These are phyloP conservation scores for Cyberlindnera japonica DNA, from an alignment of 805 yeast genomes.

Conservation along the genomic window DNA sequence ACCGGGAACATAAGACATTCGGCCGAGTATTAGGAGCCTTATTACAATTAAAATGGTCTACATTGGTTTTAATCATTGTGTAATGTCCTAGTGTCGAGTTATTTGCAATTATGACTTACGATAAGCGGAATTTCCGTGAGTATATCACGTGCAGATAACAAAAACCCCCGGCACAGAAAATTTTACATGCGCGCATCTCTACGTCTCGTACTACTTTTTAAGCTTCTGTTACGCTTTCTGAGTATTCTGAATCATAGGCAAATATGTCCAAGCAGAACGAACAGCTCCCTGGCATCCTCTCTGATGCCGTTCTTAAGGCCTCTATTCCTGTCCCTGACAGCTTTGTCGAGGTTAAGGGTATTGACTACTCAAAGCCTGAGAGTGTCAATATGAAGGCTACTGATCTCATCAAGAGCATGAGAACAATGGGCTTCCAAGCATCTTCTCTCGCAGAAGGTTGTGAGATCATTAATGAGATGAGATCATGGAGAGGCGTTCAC, in stretches of 20 bases:
- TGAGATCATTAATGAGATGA: slow-evolving; percentile 89
- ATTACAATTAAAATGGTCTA: neutral
- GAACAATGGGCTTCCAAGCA: slow-evolving; percentile 96
- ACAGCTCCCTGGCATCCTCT: slow-evolving; percentile 64
- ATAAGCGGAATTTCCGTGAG: neutral
- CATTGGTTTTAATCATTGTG: no score
- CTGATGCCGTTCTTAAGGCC: slow-evolving; percentile 87
- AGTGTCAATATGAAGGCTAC: slow-evolving; percentile 76
- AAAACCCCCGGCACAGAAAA: slow-evolving; percentile 11
- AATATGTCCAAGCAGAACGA: slow-evolving; percentile 36
- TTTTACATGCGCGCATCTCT: no score
- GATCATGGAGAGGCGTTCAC: slow-evolving; percentile 87
- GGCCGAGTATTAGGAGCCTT: no score
- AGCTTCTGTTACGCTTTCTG: no score
- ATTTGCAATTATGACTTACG: no score
- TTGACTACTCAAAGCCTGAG: slow-evolving; percentile 79
- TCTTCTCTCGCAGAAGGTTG: slow-evolving; percentile 82
- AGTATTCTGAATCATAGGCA: neutral
- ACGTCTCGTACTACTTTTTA: no score
- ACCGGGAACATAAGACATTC: no score
- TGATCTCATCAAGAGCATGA: slow-evolving; percentile 79
- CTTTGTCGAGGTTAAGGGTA: slow-evolving; percentile 77
- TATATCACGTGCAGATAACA: slow-evolving; percentile 19
- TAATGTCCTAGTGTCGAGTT: no score
- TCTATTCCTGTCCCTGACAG: slow-evolving; percentile 84